phyloP scores from a whole-genome alignment of 352 stramenopile species.

The Elongisporangium senticosum region DNA sequence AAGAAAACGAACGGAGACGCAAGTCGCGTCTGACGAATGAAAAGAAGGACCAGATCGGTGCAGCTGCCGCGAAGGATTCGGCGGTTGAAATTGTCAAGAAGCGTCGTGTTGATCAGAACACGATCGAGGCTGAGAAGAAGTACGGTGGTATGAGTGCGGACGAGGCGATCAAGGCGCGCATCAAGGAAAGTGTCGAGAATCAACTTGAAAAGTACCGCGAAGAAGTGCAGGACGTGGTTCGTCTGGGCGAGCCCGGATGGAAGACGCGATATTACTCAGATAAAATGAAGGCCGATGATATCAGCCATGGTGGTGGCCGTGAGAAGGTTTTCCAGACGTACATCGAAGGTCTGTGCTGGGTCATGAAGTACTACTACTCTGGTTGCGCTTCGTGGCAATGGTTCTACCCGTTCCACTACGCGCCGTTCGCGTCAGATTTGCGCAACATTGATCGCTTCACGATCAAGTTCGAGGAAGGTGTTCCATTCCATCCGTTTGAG shows the following conservation, averaged over 20 bases:
- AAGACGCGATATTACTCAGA: slow-evolving; percentile 91
- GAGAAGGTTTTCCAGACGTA: slow-evolving; percentile 93
- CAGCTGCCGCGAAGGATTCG: slow-evolving; percentile 51
- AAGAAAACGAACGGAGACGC: slow-evolving; percentile 64
- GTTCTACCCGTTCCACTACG: slow-evolving; percentile 99
- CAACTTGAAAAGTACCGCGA: slow-evolving; percentile 80
- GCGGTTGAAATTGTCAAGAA: slow-evolving; percentile 81
- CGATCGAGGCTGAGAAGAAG: slow-evolving; percentile 65
- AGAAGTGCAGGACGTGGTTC: slow-evolving; percentile 91
- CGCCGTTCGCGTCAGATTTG: slow-evolving; percentile 91
- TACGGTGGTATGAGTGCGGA: slow-evolving; percentile 57
- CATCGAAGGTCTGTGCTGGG: slow-evolving; percentile 98
- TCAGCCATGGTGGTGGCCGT: slow-evolving; percentile 79
- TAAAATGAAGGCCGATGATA: slow-evolving; percentile 84
- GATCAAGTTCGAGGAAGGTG: slow-evolving; percentile 93
- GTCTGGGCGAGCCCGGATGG: slow-evolving; percentile 95
- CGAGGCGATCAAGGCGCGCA: slow-evolving; percentile 74
- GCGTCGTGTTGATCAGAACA: slow-evolving; percentile 52
- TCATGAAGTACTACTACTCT: slow-evolving; percentile 99
- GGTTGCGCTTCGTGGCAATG: slow-evolving; percentile 98
- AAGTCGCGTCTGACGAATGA: slow-evolving; percentile 64
- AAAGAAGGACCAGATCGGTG: slow-evolving; percentile 67
- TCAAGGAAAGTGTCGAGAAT: slow-evolving; percentile 70
- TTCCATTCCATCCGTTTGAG: slow-evolving; percentile 97
- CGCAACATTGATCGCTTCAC: slow-evolving; percentile 83